phyloP scores from a whole-genome alignment of 1,284 basidiomycete species.

The Cutaneotrichosporon daszewskae region DNA sequence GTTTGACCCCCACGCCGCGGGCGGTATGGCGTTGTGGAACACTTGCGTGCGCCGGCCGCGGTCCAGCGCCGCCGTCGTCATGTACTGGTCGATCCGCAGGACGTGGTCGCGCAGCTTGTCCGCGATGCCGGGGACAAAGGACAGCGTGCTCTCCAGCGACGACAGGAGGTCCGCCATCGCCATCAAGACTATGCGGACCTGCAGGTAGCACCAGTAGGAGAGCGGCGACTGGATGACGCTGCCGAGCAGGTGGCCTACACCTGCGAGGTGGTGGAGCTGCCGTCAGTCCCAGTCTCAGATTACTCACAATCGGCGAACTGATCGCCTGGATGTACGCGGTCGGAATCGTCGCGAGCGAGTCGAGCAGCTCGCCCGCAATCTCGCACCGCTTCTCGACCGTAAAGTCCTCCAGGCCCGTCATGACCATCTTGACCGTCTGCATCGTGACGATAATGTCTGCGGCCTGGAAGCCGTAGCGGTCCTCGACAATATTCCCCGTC shows the following conservation, averaged over 20 bases:
- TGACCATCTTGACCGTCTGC: conserved; percentile 45
- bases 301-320: conserved; percentile 37
- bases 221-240: conserved; percentile 40
- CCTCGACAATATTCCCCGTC: conserved; percentile 33
- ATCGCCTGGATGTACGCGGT: conserved; percentile 40
- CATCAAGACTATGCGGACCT: conserved; percentile 39
- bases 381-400: conserved; percentile 39
- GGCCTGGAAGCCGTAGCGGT: conserved; percentile 40
- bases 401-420: conserved; percentile 34
- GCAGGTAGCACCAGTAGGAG: conserved; percentile 38
- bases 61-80: conserved; percentile 33
- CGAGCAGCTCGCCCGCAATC: conserved; percentile 42
- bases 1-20: conserved; percentile 8
- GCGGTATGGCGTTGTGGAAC: conserved; percentile 14
- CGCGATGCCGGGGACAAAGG: conserved; percentile 29
- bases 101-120: conserved; percentile 37
- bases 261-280: conserved; percentile 44
- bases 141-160: conserved; percentile 29
- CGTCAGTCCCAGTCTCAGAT: not conserved
- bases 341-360: conserved; percentile 38
- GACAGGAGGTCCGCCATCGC: conserved; percentile 38
- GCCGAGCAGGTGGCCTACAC: conserved; percentile 45
- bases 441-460: conserved; percentile 42
- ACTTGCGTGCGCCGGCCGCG: conserved; percentile 13
- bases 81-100: conserved; percentile 41